phyloP scores from a whole-genome alignment of 2,329 filamentous ascomycete species.

The Dichotomopilus funicola region DNA sequence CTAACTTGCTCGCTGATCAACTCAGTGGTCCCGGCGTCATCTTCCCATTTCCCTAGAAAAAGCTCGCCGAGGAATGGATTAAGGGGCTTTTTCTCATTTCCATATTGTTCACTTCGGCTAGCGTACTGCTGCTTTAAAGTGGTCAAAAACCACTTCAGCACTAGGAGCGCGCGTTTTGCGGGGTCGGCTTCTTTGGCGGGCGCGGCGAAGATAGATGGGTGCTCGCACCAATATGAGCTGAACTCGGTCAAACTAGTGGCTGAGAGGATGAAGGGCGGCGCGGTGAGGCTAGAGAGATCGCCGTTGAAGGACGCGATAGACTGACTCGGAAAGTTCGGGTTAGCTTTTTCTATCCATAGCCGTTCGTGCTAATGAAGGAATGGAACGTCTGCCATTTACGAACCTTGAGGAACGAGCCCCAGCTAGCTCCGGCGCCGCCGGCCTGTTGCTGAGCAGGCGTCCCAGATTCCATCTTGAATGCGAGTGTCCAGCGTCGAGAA shows the following conservation, averaged over 20 bases:
- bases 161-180: conserved; percentile 73
- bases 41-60: conserved; percentile 86
- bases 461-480: conserved; percentile 13
- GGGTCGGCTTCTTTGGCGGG: conserved; percentile 74
- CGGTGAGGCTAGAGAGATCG: conserved; percentile 72
- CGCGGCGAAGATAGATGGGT: conserved; percentile 71
- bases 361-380: neutral
- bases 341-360: neutral
- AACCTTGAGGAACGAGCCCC: conserved; percentile 49
- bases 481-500: neutral
- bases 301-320: conserved; percentile 78
- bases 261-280: conserved; percentile 76
- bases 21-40: conserved; percentile 72
- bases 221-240: conserved; percentile 76
- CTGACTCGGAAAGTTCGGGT: conserved; percentile 28
- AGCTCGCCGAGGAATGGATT: conserved; percentile 96
- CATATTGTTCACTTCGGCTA: conserved; percentile 67
- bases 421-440: conserved; percentile 37
- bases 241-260: conserved; percentile 73
- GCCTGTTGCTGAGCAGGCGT: conserved; percentile 26
- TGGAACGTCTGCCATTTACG: neutral
- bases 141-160: conserved; percentile 94
- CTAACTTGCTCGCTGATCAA: conserved; percentile 92
- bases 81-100: conserved; percentile 94
- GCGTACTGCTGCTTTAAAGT: conserved; percentile 84